Base-by-base conservation (phyloP, 2,329 filamentous ascomycete species). In the Sporothrix pallida region DNA sequence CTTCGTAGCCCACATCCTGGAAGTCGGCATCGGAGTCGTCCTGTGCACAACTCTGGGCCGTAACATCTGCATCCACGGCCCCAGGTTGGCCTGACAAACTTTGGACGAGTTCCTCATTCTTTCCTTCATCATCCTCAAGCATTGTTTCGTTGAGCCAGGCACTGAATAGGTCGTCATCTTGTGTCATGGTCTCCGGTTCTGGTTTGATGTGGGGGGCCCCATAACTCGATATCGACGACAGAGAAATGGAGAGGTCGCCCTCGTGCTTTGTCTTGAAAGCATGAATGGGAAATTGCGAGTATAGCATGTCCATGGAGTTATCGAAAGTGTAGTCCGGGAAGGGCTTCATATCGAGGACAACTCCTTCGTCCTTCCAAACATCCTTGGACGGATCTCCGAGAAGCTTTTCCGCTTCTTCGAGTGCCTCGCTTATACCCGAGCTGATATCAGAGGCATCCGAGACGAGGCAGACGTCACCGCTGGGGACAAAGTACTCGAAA, bases 401-500 rank as follows among this genome's bases (percentile, higher is more conserved):
- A 1, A n/a, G 15, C 0, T 26, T 37, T 13, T 75, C 74, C 6
- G 72, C 71, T 13, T 76, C 72, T 23, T 44, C 37, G 2, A 73
- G 48, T 0, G 74, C 76, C 9, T 76, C 72, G 6, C 76, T 74
- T 0, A 74, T 15, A 1, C 60, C 15, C 0, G 75, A 77, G 52
- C 74, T 75, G 1, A 75, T 54, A 3, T 76, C 75, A 8, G 77
- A 77, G 9, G 60, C 71, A 1, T 75, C 74, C 2, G 73, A 74
- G 2, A 77, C 62, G 5, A 68, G 15, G 10, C 73, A 77, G 0
- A 20, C 75, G 2, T 75, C 73, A 4, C 71, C 72, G 1, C 73
- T 71, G 2, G 75, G 72, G 0, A 75, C 17, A 26, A 72, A 74
- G n/a, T 70, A 44, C 0, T 72, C 72, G 1, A 54, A 13, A 3